Evolutionary conservation across 805 yeast species (phyloP), one percentile per base, ranked within the genome.

Genomic region (Candida incommunis): DNA sequence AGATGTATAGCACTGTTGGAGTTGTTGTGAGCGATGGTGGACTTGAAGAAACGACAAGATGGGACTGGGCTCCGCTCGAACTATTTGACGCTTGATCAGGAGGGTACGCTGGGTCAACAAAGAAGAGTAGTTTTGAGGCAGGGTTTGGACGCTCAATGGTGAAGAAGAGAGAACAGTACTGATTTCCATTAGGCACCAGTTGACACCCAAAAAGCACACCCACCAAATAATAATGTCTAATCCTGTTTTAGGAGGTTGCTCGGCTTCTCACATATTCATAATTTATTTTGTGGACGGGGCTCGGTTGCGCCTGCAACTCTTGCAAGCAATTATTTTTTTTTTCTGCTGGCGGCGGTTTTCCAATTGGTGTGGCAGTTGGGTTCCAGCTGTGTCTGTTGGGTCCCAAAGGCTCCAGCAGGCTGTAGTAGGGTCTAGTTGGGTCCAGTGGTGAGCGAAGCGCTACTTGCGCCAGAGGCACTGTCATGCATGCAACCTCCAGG

Each of bases 251-350:
- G 37, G 20, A 5, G 13, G 37, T 31, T 31, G 37, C 37, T 31
- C 37, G 37, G 37, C 37, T 31, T 11, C 18, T 31, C 37, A n/a
- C 37, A 31, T 31, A n/a, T n/a, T n/a, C n/a, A 31, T 31, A 31
- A 31, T 31, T 31, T 31, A n/a, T 31, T 31, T 31, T 31, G 27
- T 25, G 13, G 13, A 25, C 13, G 27, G 27, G 13, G 27, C 27
- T 13, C 27, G 5, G 37, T 16, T 18, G 18, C 37, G 37, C 37
- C 37, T 18, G 18, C 18, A 13, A 7, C 7, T 7, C 11, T 7
- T 25, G 27, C 7, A 9, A 9, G 7, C 13, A 25, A 9, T 25
- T 25, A 13, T 25, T 25, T 25, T 25, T 25, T 25, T 9, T 25
- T 7, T 25, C 27, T 25, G 27, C 27, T 7, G 27, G 27, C 13